Base-by-base conservation (phyloP, 495 filamentous ascomycete species). In the Penicillium samsonianum region DNA sequence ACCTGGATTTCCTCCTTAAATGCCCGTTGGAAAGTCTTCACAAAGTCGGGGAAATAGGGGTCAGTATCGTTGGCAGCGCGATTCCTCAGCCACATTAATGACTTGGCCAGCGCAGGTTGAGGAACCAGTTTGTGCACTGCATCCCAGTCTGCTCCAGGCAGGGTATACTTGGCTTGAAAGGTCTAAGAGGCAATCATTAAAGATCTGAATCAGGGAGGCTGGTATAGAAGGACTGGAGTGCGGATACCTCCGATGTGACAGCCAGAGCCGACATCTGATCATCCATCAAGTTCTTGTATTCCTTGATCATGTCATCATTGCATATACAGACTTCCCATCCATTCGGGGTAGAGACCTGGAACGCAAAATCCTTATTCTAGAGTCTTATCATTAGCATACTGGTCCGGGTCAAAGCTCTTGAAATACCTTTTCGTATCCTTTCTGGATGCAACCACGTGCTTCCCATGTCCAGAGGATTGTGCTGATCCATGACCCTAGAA, bases 321-420 rank as follows among this genome's bases (percentile, higher is more conserved):
- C 49, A 51, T 22, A 51, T 51, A 41, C 49, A 51, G 22, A 51
- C 49, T 20, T 51, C 26, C 49, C 49, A 51, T 12, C 49, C 49
- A 41, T 22, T 38, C 25, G 33, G 33, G 5, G 49, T 51, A 14
- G 49, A 35, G 10, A 51, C 49, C 26, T 51, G 49, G 26, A 51
- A 51, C 19, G 49, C 49, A 51, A 51, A 51, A 38, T 51, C 20
- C 38, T 19, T 42, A 42, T 42, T 42, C 38, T 42, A n/a, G n/a
- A 42, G 38, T 42, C 38, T 19, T 19, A 42, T 42, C 38, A 42
- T 42, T 42, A 42, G n/a, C 38, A 42, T 42, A 42, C 38, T 19
- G 38, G 16, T 42, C 38, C 38, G 38, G 38, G 38, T 42, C 38
- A 42, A 42, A 19, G 38, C 38, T 42, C 12, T 42, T 42, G 38